Percentiles rank a stretch among this genome's conserved stretches.
These are phyloP conservation scores for Limnomonas spitsbergensis DNA, from an alignment of 139 green algal genomes.

Conservation along the genomic window DNA sequence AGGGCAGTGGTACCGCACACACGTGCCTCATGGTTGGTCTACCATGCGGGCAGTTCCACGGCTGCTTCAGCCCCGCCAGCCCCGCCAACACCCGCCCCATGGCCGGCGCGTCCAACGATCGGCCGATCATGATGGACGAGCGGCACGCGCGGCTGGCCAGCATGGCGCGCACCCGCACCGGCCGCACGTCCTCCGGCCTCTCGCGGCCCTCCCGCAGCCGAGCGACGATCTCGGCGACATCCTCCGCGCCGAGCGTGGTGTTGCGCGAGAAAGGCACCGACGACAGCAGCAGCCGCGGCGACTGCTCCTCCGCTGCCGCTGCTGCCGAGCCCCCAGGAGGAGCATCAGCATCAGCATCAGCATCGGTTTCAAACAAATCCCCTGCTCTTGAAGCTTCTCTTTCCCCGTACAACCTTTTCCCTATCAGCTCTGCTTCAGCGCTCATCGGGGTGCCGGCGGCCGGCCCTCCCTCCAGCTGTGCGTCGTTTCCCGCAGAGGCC, in stretches of 20 bases:
- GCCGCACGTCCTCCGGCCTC: not conserved
- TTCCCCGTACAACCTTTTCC: no score
- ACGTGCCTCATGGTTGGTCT: slow-evolving; percentile 95
- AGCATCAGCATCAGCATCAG: slow-evolving; percentile 19
- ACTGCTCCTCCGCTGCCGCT: slow-evolving; percentile 48
- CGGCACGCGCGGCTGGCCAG: slow-evolving; percentile 90
- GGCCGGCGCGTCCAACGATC: slow-evolving; percentile 47
- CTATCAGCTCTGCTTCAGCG: no score
- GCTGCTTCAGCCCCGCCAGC: slow-evolving; percentile 71
- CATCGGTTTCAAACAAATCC: no score
- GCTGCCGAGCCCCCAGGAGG: not conserved
- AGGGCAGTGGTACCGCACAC: no score
- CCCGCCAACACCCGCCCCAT: slow-evolving; percentile 75
- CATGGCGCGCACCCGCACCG: slow-evolving; percentile 73
- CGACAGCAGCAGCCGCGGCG: slow-evolving; percentile 30
- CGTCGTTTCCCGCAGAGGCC: no score
- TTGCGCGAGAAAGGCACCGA: slow-evolving; percentile 57
- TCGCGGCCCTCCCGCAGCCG: slow-evolving; percentile 27
- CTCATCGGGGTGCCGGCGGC: no score
- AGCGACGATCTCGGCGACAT: slow-evolving; percentile 62
- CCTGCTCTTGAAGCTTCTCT: not conserved
- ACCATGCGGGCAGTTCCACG: slow-evolving; percentile 98
- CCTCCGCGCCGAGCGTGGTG: slow-evolving; percentile 56
- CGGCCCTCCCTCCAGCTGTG: no score
- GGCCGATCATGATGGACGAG: slow-evolving; percentile 95